A percentile compares a stretch with the other conserved stretches of the same genome.
phyloP scores from a whole-genome alignment of 2,329 filamentous ascomycete species.

The Fusarium oxysporum region DNA sequence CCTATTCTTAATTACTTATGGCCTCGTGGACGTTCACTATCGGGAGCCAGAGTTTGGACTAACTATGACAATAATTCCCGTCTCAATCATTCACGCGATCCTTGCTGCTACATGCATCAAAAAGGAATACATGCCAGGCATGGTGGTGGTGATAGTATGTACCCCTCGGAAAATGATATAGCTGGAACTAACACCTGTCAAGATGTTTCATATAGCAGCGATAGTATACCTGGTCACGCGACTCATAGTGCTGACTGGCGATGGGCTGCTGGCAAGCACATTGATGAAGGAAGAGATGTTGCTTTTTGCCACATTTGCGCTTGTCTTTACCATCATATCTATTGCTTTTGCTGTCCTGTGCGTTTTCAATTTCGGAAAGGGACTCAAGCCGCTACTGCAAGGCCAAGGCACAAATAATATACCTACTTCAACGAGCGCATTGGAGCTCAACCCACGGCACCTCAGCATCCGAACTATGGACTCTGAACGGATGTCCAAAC shows the following conservation, averaged over 20 bases:
- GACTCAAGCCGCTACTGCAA: background rate
- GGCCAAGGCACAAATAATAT: background rate
- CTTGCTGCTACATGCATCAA: background rate
- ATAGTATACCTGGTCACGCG: background rate
- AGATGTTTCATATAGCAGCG: background rate
- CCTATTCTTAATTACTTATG: background rate
- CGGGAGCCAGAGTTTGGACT: background rate
- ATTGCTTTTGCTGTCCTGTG: background rate
- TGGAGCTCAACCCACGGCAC: background rate
- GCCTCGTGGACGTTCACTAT: background rate
- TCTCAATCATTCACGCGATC: background rate
- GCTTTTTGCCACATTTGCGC: background rate
- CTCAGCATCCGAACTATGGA: no score
- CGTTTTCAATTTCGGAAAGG: background rate
- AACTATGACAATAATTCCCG: background rate
- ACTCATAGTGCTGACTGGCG: background rate
- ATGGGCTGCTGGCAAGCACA: background rate
- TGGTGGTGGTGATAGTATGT: background rate
- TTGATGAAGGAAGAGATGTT: background rate
- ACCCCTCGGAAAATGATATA: background rate
- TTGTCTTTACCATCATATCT: background rate
- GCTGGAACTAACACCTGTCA: background rate
- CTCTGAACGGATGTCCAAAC: background rate
- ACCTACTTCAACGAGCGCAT: background rate
- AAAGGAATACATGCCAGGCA: background rate